Evolutionary conservation across 106 monocot species (phyloP), one percentile per base, ranked within the genome.

Genomic region (Dactylorhiza incarnata): DNA sequence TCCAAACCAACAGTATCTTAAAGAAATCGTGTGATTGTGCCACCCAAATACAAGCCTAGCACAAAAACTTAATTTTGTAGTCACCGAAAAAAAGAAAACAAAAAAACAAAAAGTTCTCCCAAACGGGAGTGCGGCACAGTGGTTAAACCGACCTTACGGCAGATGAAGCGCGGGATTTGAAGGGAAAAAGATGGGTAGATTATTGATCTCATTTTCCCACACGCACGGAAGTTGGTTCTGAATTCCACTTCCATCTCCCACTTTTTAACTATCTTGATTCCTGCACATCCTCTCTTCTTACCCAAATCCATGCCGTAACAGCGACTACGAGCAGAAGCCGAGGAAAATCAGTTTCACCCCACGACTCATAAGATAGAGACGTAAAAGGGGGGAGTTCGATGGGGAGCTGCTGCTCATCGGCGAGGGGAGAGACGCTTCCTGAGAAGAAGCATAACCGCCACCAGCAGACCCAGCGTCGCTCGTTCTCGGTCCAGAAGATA

Each of bases 381-480:
- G 37, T 37, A 1, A 37, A 37, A 37, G 19, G 45, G 47, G 71
- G 23, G 49, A 37, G 22, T 25, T 48, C 54, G 75, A 95, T 95
- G 95, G 93, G 93, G 59, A 81, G 93, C 80, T 91, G 87, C 79
- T 84, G 76, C 71, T 93, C 93, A n/a, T 87, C 76, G 46, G 56
- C 84, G 53, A 68, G 29, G 50, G 19, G 14, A 12, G 65, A 65
- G 37, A 37, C 37, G 65, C 25, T 65, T 29, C 86, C 81, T 44
- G 77, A 74, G 77, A 85, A 92, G 74, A 75, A 78, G 74, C 54
- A 69, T 48, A 70, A 45, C 20, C 68, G 56, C 55, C 74, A 76
- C 26, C 79, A 85, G 45, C 79, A 72, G 48, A 52, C 13, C 23
- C 81, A 70, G 67, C 48, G 79, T 19, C 46, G 75, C 5, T 86